Conservation (phyloP, 148 eudicot species). For the Chenopodium album region DNA sequence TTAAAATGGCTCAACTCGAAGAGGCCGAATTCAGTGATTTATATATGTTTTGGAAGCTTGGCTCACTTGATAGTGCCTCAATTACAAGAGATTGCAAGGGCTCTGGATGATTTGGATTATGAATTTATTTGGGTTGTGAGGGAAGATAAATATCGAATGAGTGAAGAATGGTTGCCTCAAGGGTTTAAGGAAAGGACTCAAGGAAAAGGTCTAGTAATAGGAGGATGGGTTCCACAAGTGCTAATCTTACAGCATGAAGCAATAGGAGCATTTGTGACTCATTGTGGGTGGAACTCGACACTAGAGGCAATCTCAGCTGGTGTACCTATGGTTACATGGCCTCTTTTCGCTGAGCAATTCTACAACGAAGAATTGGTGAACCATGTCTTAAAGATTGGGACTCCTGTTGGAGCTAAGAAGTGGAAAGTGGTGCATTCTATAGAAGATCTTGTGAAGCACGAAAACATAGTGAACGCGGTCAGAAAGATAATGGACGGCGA, state of each 20-base stretch:
- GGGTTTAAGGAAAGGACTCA: slow-evolving; percentile 19
- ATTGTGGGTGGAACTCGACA: slow-evolving; percentile 42
- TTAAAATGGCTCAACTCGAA: slow-evolving; percentile 52
- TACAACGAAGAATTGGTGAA: slow-evolving; percentile 25
- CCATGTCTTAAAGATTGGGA: slow-evolving; percentile 18
- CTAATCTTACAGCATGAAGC: slow-evolving; percentile 30
- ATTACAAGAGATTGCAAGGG: slow-evolving; percentile 42
- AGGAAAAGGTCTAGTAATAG: slow-evolving; percentile 27
- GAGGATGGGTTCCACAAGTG: slow-evolving; percentile 32
- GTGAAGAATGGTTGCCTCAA: slow-evolving; percentile 37
- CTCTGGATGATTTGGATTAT: slow-evolving; percentile 38
- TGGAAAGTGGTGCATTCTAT: neutral
- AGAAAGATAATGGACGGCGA: slow-evolving; percentile 29
- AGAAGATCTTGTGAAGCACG: slow-evolving; percentile 5
- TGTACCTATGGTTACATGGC: slow-evolving; percentile 35
- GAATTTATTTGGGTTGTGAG: slow-evolving; percentile 56
- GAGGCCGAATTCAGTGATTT: slow-evolving; percentile 45
- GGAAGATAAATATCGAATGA: neutral
- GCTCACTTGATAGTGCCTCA: slow-evolving; percentile 20
- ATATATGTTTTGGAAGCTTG: slow-evolving; percentile 47
- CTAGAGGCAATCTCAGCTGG: slow-evolving; percentile 31
- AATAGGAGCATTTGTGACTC: slow-evolving; percentile 33
- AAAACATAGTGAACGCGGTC: slow-evolving; percentile 16
- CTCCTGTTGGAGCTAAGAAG: slow-evolving; percentile 25
- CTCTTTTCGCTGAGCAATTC: slow-evolving; percentile 33